These are phyloP conservation scores for Helotiales sp. DNA, from an alignment of 2,329 filamentous ascomycete species.

Conservation along the genomic window DNA sequence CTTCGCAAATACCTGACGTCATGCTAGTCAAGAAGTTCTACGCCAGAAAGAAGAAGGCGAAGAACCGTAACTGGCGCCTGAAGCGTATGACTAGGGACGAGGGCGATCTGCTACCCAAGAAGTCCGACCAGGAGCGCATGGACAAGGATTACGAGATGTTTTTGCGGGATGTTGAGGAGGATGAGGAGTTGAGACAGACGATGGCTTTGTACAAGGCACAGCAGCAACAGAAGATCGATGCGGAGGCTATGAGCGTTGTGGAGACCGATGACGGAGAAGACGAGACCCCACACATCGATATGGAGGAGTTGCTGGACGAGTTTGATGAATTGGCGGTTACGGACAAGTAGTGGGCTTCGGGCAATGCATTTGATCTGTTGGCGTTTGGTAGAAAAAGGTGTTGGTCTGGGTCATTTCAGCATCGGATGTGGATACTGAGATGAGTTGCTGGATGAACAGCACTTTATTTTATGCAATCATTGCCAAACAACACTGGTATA, in stretches of 20 bases:
- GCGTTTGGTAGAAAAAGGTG: constrained; percentile 14
- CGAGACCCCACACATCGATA: constrained; percentile 71
- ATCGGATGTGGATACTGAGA: constrained; percentile 13
- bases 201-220: constrained; percentile 82
- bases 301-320: constrained; percentile 87
- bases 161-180: constrained; percentile 94
- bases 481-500: not conserved
- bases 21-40: constrained; percentile 98
- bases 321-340: constrained; percentile 83
- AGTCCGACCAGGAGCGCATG: constrained; percentile 85
- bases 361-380: constrained; percentile 2
- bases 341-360: not conserved
- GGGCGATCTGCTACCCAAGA: constrained; percentile 82
- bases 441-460: constrained; percentile 2
- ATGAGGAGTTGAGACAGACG: constrained; percentile 82
- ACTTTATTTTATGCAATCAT: not conserved
- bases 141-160: constrained; percentile 98
- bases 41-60: constrained; percentile 80
- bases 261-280: constrained; percentile 66
- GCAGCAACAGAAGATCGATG: constrained; percentile 52
- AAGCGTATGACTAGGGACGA: constrained; percentile 93
- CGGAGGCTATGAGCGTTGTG: constrained; percentile 71
- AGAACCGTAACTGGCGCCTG: constrained; percentile 87
- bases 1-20: constrained; percentile 84
- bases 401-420: constrained; percentile 9